Base-by-base conservation (phyloP, 225 moss, liverwort and hornwort genomes). In the Pleurozium schreberi region DNA sequence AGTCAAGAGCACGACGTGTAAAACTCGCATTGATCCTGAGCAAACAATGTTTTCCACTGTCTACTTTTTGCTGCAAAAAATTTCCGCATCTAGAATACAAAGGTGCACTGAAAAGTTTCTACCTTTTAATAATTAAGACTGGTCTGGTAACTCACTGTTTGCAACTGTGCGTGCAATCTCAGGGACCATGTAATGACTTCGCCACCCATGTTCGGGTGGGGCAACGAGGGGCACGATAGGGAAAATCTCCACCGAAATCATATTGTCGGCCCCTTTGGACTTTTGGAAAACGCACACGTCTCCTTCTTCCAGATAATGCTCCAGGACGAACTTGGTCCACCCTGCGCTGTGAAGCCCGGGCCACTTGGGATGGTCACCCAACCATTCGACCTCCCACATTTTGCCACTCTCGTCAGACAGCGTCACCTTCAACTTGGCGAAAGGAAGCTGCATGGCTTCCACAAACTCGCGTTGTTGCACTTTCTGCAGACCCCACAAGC, bases 301-400 rank as follows among this genome's bases (percentile, higher is more conserved):
- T 22, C 89, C 92, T 93, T 90, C 93, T 63, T 93, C 93, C 36
- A 93, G 70, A 52, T 20, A 92, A 82, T 93, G 89, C 70, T 93
- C 93, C 57, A 93, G 82, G 60, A 79, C 82, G 87, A 93, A 93
- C 90, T 67, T 89, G n/a, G 88, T 87, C 93, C 93, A 93, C 17
- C 92, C 91, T 84, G 38, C 53, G 89, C 92, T 83, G 50, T 85
- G 70, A 49, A 93, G 87, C 45, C 91, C 93, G 28, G 75, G 87
- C 64, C 52, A 71, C 81, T n/a, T 64, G 82, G 87, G 78, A 28
- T 93, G 70, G 55, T 92, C 93, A 13, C 93, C 85, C 23, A 85
- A 82, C 93, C 93, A 93, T 43, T 92, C 85, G 18, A 90, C 85
- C 79, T 92, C 90, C 93, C 93, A 93, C 45, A 33, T 55, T 36